A percentile compares a stretch with the other conserved stretches of the same genome.
These are phyloP conservation scores for Suillus tomentosus DNA, from an alignment of 768 basidiomycete genomes.

Conservation along the genomic window DNA sequence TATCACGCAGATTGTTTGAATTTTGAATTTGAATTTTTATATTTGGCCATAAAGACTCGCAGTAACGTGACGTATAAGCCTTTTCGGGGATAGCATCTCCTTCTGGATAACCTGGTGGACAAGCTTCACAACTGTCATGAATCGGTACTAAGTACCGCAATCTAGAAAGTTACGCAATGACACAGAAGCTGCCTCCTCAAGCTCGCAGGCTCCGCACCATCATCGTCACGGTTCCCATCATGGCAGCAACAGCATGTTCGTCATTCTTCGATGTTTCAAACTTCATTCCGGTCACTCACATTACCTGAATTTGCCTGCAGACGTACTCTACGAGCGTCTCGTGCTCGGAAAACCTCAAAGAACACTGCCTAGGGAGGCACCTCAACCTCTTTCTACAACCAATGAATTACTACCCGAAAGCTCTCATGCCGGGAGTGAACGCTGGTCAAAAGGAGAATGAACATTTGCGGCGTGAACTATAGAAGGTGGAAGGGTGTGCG, in stretches of 20 bases:
- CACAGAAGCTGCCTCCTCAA: conserved; percentile 43
- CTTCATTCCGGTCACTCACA: conserved; percentile 12
- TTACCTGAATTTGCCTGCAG: conserved; percentile 34
- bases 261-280: conserved; percentile 8
- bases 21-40: too few species aligned
- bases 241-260: conserved; percentile 65
- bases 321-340: conserved; percentile 66
- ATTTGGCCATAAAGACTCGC: too few species aligned
- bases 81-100: neutral
- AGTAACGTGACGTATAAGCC: too few species aligned
- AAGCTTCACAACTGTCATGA: neutral
- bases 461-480: conserved; percentile 9
- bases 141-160: neutral
- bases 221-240: conserved; percentile 64
- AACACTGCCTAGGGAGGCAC: conserved; percentile 31
- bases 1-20: too few species aligned
- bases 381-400: neutral
- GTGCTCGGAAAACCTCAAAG: conserved; percentile 53
- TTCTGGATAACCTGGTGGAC: neutral
- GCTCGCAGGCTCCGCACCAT: conserved; percentile 51
- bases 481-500: conserved; percentile 3
- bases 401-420: conserved; percentile 15
- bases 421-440: conserved; percentile 6
- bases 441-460: neutral
- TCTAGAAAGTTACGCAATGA: conserved; percentile 18